Evolutionary conservation across 2,329 filamentous ascomycete genomes (phyloP), one percentile per base, ranked within the genome.

Genomic region (Sporothrix pseudoabietina): DNA sequence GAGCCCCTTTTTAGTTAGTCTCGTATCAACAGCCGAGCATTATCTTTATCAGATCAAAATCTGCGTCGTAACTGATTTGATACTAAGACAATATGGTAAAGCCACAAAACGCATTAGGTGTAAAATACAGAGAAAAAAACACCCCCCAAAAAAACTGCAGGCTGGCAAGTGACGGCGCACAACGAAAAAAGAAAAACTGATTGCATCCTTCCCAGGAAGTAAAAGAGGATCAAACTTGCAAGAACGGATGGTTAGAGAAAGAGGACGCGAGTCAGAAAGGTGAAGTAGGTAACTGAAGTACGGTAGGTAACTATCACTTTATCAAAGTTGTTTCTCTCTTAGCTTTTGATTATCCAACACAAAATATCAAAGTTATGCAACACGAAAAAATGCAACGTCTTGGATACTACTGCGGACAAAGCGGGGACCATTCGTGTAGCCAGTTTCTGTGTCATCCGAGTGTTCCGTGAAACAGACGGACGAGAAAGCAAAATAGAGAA

Each of bases 1-100:
- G 14, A 32, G 39, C 2, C 39, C 44, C 16, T 1, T 52, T 52
- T 69, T 5, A 16, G 65, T 69, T 69, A 69, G 57, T 41, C 32
- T 41, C 6, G 12, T 63, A 10, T 63, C 35, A 63, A 63, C 32
- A 63, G 35, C 32, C 57, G 57, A 63, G 57, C 41, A 63, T 41
- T 39, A n/a, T 19, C 41, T 41, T 41, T 39, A n/a, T 19, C 32
- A 39, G 57, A n/a, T n/a, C 35, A 12, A 12, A 41, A n/a, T 9
- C 26, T 26, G 26, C 26, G 26, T 26, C 2, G 26, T 26, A 26
- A 26, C 26, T 26, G 26, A 26, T 26, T 39, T n/a, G 22, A 57
- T 16, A 16, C 19, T 3, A 32, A 35, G 26, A 14, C 2, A 35
- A 57, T 16, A 14, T 6, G 19, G 32, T 16, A 54, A 9, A 22